These are phyloP conservation scores for Beauveria scarabaeidicola DNA, from an alignment of 2,329 filamentous ascomycete genomes.

Conservation along the genomic window DNA sequence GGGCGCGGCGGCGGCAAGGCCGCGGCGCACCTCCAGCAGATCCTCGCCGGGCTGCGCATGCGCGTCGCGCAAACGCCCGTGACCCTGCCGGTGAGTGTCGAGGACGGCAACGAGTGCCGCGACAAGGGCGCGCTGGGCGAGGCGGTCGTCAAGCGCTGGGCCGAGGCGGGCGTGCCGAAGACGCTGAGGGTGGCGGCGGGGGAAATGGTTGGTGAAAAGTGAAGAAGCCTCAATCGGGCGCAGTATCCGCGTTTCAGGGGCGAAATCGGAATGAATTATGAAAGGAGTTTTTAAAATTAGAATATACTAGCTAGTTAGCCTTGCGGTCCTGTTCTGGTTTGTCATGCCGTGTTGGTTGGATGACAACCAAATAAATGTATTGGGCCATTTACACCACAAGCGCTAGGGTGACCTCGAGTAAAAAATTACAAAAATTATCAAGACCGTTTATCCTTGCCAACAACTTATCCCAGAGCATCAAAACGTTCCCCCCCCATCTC, in stretches of 20 bases:
- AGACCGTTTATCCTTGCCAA: not conserved
- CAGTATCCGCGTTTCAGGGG: not conserved
- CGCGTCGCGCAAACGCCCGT: not conserved
- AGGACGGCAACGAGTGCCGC: not conserved
- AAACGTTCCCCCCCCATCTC: not conserved
- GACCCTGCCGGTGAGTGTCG: not conserved
- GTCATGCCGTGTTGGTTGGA: too few species aligned
- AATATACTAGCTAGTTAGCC: too few species aligned
- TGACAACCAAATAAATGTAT: too few species aligned
- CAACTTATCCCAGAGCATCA: not conserved
- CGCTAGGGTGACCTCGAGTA: not conserved
- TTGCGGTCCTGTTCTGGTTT: too few species aligned
- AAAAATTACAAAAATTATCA: not conserved
- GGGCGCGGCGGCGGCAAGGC: conserved; percentile 29
- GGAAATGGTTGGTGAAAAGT: not conserved
- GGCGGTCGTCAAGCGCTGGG: not conserved
- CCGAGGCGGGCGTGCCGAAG: not conserved
- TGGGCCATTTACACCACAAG: too few species aligned
- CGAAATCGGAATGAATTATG: not conserved
- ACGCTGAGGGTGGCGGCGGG: not conserved
- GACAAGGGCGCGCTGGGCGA: not conserved
- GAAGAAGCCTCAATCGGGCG: not conserved
- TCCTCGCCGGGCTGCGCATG: conserved; percentile 15
- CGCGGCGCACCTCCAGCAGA: conserved; percentile 14
- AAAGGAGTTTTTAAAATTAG: too few species aligned